phyloP scores from a whole-genome alignment of 306 rosid genomes.

The Castanea mollissima region DNA sequence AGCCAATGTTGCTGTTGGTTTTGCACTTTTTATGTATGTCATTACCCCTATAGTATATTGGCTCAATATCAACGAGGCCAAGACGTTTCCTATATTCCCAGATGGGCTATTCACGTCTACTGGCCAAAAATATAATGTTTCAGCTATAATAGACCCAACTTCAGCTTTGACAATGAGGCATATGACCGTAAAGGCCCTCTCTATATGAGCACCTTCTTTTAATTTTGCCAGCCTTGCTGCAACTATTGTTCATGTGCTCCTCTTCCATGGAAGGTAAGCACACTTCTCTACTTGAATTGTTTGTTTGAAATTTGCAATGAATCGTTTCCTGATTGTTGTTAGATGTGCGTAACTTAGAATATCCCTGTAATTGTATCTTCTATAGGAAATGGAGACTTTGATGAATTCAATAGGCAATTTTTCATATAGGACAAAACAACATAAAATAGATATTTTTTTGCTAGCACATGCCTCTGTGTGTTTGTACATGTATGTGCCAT shows the following conservation, averaged over 20 bases:
- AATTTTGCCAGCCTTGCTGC: conserved; percentile 81
- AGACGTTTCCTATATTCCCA: conserved; percentile 70
- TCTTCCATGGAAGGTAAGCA: conserved; percentile 72
- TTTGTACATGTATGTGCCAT: background rate
- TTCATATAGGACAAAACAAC: background rate
- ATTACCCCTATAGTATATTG: conserved; percentile 60
- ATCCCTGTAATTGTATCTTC: background rate
- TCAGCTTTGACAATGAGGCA: conserved; percentile 59
- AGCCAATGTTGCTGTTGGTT: conserved; percentile 74
- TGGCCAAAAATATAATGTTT: conserved; percentile 65
- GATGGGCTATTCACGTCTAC: conserved; percentile 62
- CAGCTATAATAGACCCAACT: conserved; percentile 61
- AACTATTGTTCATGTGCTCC: conserved; percentile 63
- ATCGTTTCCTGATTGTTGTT: background rate
- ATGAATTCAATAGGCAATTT: background rate
- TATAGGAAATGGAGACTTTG: too few relatives aligned
- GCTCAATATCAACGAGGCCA: conserved; percentile 58
- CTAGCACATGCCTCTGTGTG: background rate
- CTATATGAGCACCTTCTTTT: conserved; percentile 61
- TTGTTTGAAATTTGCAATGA: background rate
- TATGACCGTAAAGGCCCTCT: conserved; percentile 64
- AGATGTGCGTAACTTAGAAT: background rate
- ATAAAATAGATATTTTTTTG: background rate
- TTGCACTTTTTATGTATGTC: conserved; percentile 51
- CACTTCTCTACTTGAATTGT: background rate